These are phyloP conservation scores for Bipolaris gigantea DNA, from an alignment of 2,329 filamentous ascomycete species.

Conservation along the genomic window DNA sequence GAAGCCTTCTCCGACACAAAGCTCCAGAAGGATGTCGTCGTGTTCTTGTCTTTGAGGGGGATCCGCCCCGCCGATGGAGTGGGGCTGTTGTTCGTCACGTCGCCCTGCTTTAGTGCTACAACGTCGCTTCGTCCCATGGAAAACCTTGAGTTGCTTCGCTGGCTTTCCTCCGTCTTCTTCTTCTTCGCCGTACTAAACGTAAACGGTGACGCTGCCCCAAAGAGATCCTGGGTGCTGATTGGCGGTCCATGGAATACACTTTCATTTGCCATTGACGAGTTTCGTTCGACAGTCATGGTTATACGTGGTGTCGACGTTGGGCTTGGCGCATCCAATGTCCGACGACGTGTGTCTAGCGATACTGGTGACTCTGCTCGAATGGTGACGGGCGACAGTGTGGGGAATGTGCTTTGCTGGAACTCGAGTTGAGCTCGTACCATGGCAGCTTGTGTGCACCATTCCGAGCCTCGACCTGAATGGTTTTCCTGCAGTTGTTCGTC, in stretches of 20 bases:
- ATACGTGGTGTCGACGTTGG: slow-evolving; percentile 37
- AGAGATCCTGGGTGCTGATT: slow-evolving; percentile 51
- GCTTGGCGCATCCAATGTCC: slow-evolving; percentile 17
- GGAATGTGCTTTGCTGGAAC: slow-evolving; percentile 36
- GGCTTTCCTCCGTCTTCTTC: slow-evolving; percentile 16
- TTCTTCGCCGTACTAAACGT: slow-evolving; percentile 49
- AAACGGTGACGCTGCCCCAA: slow-evolving; percentile 48
- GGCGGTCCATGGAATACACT: slow-evolving; percentile 17
- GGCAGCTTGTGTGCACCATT: slow-evolving; percentile 43
- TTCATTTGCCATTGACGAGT: slow-evolving; percentile 19
- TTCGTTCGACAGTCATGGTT: slow-evolving; percentile 28
- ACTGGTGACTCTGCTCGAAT: slow-evolving; percentile 22
- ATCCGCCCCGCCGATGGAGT: slow-evolving; percentile 24
- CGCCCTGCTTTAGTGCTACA: slow-evolving; percentile 6
- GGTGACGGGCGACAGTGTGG: slow-evolving; percentile 18
- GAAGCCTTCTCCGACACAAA: slow-evolving; percentile 27
- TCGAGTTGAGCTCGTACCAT: slow-evolving; percentile 39
- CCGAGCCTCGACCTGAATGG: slow-evolving; percentile 23
- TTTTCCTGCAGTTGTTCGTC: slow-evolving; percentile 3
- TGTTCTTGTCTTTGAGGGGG: slow-evolving; percentile 36
- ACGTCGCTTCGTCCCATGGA: slow-evolving; percentile 21
- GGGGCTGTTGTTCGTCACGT: slow-evolving; percentile 24
- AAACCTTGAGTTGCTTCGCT: slow-evolving; percentile 29
- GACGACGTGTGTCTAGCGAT: slow-evolving; percentile 21
- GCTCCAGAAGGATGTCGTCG: slow-evolving; percentile 16